These are phyloP conservation scores for Petunia secreta DNA, from an alignment of 257 asterid genomes.

Conservation along the genomic window DNA sequence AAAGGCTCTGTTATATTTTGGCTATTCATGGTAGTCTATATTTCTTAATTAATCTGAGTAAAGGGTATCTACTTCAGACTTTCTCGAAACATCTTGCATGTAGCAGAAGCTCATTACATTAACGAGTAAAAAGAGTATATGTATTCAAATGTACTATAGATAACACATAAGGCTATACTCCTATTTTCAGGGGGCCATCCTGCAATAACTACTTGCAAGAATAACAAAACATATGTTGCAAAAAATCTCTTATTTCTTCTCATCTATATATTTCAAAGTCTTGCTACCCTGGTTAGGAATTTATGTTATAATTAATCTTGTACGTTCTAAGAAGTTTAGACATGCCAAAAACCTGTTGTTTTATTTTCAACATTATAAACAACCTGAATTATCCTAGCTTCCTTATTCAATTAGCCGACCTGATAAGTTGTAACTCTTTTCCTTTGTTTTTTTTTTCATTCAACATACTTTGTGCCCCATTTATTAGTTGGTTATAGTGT, in stretches of 20 bases:
- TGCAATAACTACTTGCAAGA: conserved; percentile 14
- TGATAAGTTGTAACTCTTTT: neutral
- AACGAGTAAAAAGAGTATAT: neutral
- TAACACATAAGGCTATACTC: neutral
- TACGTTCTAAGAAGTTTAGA: neutral
- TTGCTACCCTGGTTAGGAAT: neutral
- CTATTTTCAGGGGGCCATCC: conserved; percentile 12
- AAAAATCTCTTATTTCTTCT: neutral
- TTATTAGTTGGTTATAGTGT: neutral
- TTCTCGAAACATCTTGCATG: neutral
- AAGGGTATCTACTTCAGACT: neutral
- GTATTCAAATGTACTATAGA: neutral
- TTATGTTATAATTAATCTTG: neutral
- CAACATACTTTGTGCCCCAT: neutral
- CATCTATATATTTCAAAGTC: neutral
- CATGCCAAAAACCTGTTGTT: neutral
- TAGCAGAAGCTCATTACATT: neutral
- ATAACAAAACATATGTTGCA: neutral
- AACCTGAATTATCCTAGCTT: neutral
- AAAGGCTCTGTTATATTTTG: neutral
- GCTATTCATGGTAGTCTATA: neutral
- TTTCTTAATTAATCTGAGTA: neutral
- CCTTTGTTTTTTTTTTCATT: neutral
- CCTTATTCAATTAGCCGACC: neutral
- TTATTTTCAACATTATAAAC: neutral